Evolutionary conservation across 306 rosid species (phyloP).

Genomic region (Purshia tridentata): DNA sequence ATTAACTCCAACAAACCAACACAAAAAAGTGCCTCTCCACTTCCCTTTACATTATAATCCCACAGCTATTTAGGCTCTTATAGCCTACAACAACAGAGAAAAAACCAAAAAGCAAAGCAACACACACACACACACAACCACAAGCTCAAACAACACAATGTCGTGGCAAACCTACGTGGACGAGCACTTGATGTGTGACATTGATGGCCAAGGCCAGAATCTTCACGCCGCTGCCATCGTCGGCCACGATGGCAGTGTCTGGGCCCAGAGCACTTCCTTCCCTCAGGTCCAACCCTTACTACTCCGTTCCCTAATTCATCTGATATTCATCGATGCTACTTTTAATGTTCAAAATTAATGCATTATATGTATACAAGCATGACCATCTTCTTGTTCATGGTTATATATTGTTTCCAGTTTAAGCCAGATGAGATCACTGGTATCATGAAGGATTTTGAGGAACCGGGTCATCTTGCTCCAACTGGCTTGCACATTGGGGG

Average conservation of each 20-base stretch:
- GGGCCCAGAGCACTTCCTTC: constrained; percentile 90
- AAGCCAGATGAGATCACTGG: constrained; percentile 58
- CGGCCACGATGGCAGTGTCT: constrained; percentile 76
- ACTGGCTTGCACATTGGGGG: constrained; percentile 79
- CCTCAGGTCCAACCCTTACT: constrained; percentile 56
- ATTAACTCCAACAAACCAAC: constrained; percentile 5
- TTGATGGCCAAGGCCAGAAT: constrained; percentile 72
- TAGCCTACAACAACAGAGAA: neutral
- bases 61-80: neutral
- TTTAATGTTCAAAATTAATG: too few species aligned
- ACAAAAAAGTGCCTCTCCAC: constrained; percentile 3
- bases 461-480: constrained; percentile 93
- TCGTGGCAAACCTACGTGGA: constrained; percentile 97
- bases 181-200: constrained; percentile 95
- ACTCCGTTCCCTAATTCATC: neutral
- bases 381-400: too few species aligned
- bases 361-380: too few species aligned
- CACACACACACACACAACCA: neutral
- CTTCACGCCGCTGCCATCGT: constrained; percentile 80
- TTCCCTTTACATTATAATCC: neutral
- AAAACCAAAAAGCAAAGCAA: neutral
- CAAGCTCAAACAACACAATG: constrained; percentile 40
- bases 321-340: too few species aligned
- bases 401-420: constrained; percentile 33
- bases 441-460: constrained; percentile 86